A percentile compares a stretch with the other conserved stretches of the same genome.
phyloP scores from a whole-genome alignment of 2,329 filamentous ascomycete genomes.

The Xylariomycetidae sp. region DNA sequence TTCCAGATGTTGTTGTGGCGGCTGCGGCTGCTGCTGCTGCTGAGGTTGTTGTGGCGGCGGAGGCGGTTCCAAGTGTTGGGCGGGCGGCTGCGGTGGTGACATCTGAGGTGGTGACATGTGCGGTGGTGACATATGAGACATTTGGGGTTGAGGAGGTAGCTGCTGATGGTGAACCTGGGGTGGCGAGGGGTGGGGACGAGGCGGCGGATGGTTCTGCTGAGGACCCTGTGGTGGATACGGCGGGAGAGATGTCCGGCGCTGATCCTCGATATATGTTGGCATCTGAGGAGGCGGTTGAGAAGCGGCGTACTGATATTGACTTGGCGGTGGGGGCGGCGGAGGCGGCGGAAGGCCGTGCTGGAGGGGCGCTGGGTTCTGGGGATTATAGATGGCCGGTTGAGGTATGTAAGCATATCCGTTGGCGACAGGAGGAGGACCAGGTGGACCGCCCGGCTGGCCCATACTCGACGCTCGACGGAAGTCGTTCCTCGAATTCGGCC shows the following conservation, averaged over 20 bases:
- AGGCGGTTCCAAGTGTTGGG: constrained; percentile 33
- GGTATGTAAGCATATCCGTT: constrained; percentile 81
- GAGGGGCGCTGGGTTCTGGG: constrained; percentile 44
- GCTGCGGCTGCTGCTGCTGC: constrained; percentile 43
- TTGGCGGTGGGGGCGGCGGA: constrained; percentile 24
- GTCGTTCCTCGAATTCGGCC: constrained; percentile 76
- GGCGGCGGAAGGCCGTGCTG: constrained; percentile 34
- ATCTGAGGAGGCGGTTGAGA: constrained; percentile 44
- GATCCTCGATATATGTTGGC: constrained; percentile 71
- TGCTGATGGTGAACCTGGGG: constrained; percentile 54
- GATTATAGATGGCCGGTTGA: constrained; percentile 81
- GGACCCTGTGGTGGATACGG: constrained; percentile 56
- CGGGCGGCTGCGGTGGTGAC: constrained; percentile 50
- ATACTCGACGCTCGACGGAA: constrained; percentile 73
- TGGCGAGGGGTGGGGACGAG: constrained; percentile 54
- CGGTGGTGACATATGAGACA: constrained; percentile 44
- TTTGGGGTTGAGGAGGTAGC: constrained; percentile 38
- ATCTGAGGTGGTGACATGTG: constrained; percentile 42
- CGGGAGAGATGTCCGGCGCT: constrained; percentile 70
- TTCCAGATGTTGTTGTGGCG: constrained; percentile 10
- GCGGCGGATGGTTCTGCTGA: constrained; percentile 41
- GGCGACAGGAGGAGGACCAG: constrained; percentile 55
- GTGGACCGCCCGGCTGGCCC: constrained; percentile 57
- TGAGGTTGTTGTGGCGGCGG: constrained; percentile 43
- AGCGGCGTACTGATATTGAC: constrained; percentile 31